Percentiles rank a stretch among this genome's conserved stretches.
phyloP scores from a whole-genome alignment of 2,329 filamentous ascomycete species.

The Scedosporium boydii region DNA sequence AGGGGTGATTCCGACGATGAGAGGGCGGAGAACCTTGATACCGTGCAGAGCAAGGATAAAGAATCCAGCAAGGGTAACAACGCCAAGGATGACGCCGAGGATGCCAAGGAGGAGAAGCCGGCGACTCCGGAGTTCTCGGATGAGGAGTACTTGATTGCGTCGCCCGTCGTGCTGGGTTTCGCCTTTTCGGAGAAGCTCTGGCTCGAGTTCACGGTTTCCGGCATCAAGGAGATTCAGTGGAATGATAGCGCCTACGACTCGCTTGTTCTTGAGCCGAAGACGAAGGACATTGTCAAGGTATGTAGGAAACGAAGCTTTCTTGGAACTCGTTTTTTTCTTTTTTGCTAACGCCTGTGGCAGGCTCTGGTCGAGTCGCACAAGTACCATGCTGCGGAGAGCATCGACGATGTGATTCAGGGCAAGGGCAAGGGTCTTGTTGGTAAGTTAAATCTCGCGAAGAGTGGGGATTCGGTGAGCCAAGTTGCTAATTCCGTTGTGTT shows the following conservation, averaged over 20 bases:
- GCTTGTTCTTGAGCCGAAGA: conserved; percentile 58
- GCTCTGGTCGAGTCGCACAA: conserved; percentile 79
- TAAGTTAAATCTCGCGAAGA: conserved; percentile 20
- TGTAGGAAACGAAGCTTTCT: conserved; percentile 25
- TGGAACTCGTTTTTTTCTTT: neutral
- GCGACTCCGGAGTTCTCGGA: conserved; percentile 55
- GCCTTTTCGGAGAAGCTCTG: conserved; percentile 82
- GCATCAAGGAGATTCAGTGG: conserved; percentile 73
- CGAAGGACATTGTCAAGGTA: conserved; percentile 49
- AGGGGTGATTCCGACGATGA: conserved; percentile 22
- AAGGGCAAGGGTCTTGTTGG: conserved; percentile 78
- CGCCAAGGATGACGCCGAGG: neutral
- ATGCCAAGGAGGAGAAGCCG: conserved; percentile 10
- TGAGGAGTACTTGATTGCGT: conserved; percentile 76
- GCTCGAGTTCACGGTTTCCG: conserved; percentile 78
- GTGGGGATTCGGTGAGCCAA: neutral
- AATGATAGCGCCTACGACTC: conserved; percentile 76
- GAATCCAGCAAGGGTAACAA: neutral
- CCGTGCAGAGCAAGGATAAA: conserved; percentile 23
- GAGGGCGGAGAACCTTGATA: conserved; percentile 43
- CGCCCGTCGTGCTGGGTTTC: conserved; percentile 77
- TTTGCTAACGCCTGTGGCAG: conserved; percentile 14
- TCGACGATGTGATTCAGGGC: conserved; percentile 73
- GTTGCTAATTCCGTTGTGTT: conserved; percentile 11
- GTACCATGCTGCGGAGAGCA: conserved; percentile 69